These are phyloP conservation scores for Yarrowia bubula DNA, from an alignment of 805 yeast species.

Conservation along the genomic window DNA sequence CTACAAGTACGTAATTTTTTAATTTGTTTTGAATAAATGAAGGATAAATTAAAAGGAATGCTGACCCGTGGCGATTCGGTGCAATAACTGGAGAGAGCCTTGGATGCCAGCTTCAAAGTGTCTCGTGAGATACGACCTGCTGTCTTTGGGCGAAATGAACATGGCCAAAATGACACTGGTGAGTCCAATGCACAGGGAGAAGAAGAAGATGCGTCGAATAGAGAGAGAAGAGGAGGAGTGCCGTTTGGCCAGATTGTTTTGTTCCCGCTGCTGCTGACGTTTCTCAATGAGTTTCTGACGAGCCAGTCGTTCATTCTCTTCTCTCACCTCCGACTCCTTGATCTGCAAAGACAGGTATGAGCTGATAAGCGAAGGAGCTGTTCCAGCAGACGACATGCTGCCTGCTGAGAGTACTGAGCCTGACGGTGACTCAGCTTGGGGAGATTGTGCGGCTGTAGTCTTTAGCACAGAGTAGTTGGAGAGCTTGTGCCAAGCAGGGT, in stretches of 20 bases:
- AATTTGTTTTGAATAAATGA: too few relatives aligned
- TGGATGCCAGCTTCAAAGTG: constrained; percentile 17
- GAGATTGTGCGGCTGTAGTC: constrained; percentile 12
- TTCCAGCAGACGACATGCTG: constrained; percentile 5
- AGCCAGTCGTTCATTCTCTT: constrained; percentile 6
- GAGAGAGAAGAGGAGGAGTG: background rate
- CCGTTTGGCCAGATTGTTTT: background rate
- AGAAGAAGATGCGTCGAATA: constrained; percentile 9
- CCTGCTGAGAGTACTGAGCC: constrained; percentile 1
- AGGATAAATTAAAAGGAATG: constrained; percentile 4
- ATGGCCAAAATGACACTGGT: constrained; percentile 78
- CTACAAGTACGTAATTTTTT: too few relatives aligned
- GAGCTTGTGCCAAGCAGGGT: constrained; percentile 16
- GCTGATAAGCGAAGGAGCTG: constrained; percentile 6
- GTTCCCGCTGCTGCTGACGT: constrained; percentile 9
- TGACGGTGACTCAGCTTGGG: constrained; percentile 10
- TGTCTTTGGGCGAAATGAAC: constrained; percentile 50
- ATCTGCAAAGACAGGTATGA: constrained; percentile 15
- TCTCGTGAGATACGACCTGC: constrained; percentile 16
- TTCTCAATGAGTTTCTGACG: constrained; percentile 11
- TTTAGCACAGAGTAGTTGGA: constrained; percentile 18
- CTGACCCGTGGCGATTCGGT: constrained; percentile 8
- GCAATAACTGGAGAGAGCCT: constrained; percentile 13
- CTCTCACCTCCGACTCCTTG: constrained; percentile 16
- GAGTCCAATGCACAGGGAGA: constrained; percentile 88